Evolutionary conservation across 148 eudicot genomes (phyloP), one percentile per base, ranked within the genome.

Genomic region (Camellia granthamiana): DNA sequence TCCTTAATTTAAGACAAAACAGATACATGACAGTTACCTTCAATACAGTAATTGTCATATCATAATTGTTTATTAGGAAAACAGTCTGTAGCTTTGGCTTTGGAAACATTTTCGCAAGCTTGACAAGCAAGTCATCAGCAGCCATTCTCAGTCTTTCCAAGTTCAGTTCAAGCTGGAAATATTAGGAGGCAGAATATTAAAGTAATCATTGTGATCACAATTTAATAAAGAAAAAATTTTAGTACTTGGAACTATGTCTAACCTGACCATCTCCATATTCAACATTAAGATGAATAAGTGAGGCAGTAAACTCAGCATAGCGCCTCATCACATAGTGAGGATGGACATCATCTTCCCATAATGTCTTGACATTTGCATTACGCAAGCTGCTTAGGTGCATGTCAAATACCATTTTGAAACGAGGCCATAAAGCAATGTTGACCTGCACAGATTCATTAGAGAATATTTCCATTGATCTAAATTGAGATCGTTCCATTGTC

Each of bases 191-290:
- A 63, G 75, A 38, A 74, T 7, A 7, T 77, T 55, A 54, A 78
- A 73, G 42, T 68, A 65, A 79, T 10, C 44, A 21, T 23, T 46
- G 47, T 3, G 14, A 61, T 52, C 42, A 55, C 6, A 60, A 58
- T 46, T 58, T 44, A 30, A 58, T 6, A 69, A 38, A 2, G 42
- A 9, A 59, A 43, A 65, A 52, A 0, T 51, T 10, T 4, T 43
- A n/a, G 3, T 61, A 42, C 18, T 55, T 58, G 10, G 10, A 52
- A 49, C 44, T 61, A 63, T 18, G 77, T 75, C 84, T 81, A 69
- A 96, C 99, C 98, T 96, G 99, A 76, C 99, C 98, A 78, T 96
- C 99, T 82, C 97, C 97, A 84, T 96, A 96, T 59, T 96, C 97
- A 69, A 87, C 91, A 81, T 96, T 96, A 68, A 96, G 94, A 76